Evolutionary conservation across 1,284 basidiomycete species (phyloP), one percentile per base, ranked within the genome.

Genomic region (Puccinia novopanici): DNA sequence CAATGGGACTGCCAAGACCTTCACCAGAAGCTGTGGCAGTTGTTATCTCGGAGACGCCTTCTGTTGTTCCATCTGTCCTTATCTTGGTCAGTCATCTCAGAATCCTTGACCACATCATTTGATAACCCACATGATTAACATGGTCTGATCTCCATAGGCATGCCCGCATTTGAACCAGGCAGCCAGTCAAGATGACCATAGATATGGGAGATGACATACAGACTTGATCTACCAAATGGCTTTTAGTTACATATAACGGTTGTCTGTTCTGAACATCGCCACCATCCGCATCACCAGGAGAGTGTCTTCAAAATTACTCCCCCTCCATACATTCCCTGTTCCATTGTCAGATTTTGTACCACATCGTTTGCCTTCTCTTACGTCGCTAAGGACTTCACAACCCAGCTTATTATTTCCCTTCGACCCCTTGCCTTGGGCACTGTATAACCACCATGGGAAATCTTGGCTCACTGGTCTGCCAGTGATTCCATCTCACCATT

Each of bases 41-140:
- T 99, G 96, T 88, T 98, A 94, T 88, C 88, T 99, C 72, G 97
- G 96, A 13, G 96, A 99, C 87, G 96, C 96, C 0, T 99, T 99
- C 88, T 88, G 96, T 83, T 99, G 96, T 87, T 92, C 91, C 24
- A 91, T 93, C 81, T 99, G 96, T 86, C 97, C 96, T 40, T 99
- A 98, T 87, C 89, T 95, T 70, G 96, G 95, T 96, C 83, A 83
- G 91, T 89, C 42, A 15, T 48, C 15, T 6, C 37, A 37, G 70
- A 80, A 82, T 80, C 84, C 24, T 65, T 68, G 75, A 48, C 75
- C 37, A 12, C 24, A 59, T 30, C 54, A 13, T 22, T 59, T 52
- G 2, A 40, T 17, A 34, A 37, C n/a, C 30, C 30, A 61, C 24
- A 27, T 37, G 13, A 19, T 24, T 59, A 12, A 54, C 12, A 57